These are phyloP conservation scores for Rhynchospora tenuis DNA, from an alignment of 176 grass and related monocot genomes.

Conservation along the genomic window DNA sequence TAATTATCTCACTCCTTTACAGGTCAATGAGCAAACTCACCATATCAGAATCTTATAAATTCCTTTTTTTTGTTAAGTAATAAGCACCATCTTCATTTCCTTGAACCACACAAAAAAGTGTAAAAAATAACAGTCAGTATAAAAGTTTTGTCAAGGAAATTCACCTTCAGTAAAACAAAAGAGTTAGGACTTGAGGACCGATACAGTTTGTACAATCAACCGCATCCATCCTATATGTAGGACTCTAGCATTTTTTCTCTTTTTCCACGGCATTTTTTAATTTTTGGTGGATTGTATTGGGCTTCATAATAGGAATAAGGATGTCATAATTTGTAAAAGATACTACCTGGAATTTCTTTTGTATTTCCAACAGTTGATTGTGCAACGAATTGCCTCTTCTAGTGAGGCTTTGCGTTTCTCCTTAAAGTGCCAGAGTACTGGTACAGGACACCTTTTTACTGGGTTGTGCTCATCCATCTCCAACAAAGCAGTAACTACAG, in stretches of 20 bases:
- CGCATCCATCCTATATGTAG: not conserved
- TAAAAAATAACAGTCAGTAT: not conserved
- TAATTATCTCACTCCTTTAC: not conserved
- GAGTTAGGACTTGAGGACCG: not conserved
- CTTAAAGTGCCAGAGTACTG: conserved; percentile 52
- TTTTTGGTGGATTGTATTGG: not conserved
- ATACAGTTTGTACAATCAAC: conserved; percentile 2
- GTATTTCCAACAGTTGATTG: conserved; percentile 24
- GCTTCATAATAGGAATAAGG: not conserved
- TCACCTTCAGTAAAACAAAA: not conserved
- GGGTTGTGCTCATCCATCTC: conserved; percentile 42
- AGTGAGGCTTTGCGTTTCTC: conserved; percentile 32
- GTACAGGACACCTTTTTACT: conserved; percentile 17
- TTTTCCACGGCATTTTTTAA: not conserved
- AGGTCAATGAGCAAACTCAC: not conserved
- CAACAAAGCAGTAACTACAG: conserved; percentile 36
- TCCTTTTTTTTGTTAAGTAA: not conserved
- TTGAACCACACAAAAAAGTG: not conserved
- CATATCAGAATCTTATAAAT: not conserved
- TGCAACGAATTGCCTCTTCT: conserved; percentile 32
- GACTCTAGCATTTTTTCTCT: not conserved
- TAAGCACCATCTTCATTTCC: conserved; percentile 1
- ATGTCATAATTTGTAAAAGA: not conserved
- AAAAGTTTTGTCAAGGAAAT: not conserved
- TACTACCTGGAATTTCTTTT: conserved; percentile 23